Percentiles rank a stretch among this genome's conserved stretches.
These are phyloP conservation scores for Aureobasidium sp. DNA, from an alignment of 2,329 filamentous ascomycete genomes.

Conservation along the genomic window DNA sequence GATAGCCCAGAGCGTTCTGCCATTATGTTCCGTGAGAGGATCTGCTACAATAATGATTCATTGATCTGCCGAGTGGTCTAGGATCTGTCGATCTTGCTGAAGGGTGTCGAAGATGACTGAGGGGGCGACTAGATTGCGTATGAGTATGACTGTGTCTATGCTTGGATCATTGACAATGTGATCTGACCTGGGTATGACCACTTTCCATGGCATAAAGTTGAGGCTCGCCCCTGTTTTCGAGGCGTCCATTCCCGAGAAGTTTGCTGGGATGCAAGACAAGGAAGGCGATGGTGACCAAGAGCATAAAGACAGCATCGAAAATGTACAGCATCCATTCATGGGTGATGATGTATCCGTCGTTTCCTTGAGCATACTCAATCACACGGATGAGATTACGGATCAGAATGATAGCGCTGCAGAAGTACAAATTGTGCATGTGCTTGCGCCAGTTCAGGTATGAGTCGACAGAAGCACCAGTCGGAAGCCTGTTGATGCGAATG, in stretches of 20 bases:
- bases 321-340: constrained; percentile 38
- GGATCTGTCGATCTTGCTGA: neutral
- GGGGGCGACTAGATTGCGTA: neutral
- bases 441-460: constrained; percentile 31
- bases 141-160: neutral
- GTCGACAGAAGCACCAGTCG: constrained; percentile 19
- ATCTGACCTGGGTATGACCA: neutral
- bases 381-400: constrained; percentile 44
- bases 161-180: neutral
- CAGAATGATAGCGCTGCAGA: constrained; percentile 40
- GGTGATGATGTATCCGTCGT: constrained; percentile 37
- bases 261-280: constrained; percentile 17
- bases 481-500: constrained; percentile 20
- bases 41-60: neutral
- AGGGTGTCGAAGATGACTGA: neutral
- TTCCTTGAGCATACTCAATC: constrained; percentile 42
- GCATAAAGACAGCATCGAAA: constrained; percentile 35
- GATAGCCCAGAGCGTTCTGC: neutral
- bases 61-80: neutral
- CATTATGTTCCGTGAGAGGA: neutral
- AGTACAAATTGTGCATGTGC: constrained; percentile 39
- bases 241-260: neutral
- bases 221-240: neutral
- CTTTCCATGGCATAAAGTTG: constrained; percentile 11
- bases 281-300: constrained; percentile 21